Percentiles rank a stretch among this genome's conserved stretches.
These are phyloP conservation scores for Pyrenula massariospora DNA, from an alignment of 495 filamentous ascomycete species.

Conservation along the genomic window DNA sequence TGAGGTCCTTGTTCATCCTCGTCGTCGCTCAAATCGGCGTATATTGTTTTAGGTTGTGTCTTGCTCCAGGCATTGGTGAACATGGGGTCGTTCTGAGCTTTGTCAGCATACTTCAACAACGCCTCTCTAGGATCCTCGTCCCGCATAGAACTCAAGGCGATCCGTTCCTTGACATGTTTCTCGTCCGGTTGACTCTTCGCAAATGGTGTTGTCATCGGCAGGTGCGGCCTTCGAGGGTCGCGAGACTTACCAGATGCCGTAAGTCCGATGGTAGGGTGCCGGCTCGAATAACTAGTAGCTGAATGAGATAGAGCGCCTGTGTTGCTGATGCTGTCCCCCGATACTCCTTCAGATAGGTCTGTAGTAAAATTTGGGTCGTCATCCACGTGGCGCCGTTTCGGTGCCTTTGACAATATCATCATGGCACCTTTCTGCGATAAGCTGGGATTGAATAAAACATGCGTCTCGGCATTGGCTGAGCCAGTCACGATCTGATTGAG, in stretches of 20 bases:
- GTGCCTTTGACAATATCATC: conserved; percentile 84
- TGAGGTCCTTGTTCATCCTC: conserved; percentile 59
- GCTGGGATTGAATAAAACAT: conserved; percentile 80
- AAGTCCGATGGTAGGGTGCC: conserved; percentile 59
- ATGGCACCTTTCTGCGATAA: conserved; percentile 71
- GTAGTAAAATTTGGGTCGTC: conserved; percentile 80
- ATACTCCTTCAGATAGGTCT: conserved; percentile 64
- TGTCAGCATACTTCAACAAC: conserved; percentile 85
- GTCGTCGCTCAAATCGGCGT: conserved; percentile 85
- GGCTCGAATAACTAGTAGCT: conserved; percentile 42
- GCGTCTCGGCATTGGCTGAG: conserved; percentile 78
- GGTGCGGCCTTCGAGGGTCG: conserved; percentile 69
- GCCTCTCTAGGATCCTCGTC: conserved; percentile 96
- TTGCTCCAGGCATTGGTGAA: conserved; percentile 89
- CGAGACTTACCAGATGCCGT: conserved; percentile 69
- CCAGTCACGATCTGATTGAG: conserved; percentile 94
- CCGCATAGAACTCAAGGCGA: conserved; percentile 85
- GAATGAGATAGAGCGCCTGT: conserved; percentile 37
- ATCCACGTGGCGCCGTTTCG: conserved; percentile 89
- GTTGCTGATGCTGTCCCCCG: conserved; percentile 63
- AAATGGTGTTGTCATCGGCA: conserved; percentile 81
- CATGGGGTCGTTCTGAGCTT: conserved; percentile 83
- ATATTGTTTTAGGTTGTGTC: conserved; percentile 88
- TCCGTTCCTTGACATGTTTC: conserved; percentile 73
- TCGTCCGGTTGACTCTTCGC: conserved; percentile 85